Conservation (phyloP, 2,329 filamentous ascomycete species). For the Leptosphaerulina australis region DNA sequence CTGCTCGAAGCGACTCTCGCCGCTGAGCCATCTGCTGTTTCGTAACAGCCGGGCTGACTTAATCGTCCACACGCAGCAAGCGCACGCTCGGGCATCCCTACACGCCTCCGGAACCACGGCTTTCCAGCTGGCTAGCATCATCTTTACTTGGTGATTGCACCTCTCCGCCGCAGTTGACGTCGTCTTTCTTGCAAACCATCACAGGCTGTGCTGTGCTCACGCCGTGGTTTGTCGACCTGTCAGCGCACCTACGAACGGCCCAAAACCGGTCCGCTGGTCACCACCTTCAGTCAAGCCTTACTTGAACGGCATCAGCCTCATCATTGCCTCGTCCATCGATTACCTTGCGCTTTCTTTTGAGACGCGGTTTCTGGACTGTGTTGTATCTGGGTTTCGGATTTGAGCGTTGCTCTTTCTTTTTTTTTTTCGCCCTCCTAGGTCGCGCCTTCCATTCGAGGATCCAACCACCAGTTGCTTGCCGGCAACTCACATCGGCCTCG, state of each 20-base stretch:
- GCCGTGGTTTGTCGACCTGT: constrained; percentile 9
- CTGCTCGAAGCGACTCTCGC: constrained; percentile 28
- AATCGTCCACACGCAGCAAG: constrained; percentile 15
- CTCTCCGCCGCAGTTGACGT: constrained; percentile 7
- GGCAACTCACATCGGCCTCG: constrained; percentile 23
- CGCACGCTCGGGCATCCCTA: constrained; percentile 25
- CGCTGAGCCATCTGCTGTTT: constrained; percentile 28
- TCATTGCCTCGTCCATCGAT: constrained; percentile 16
- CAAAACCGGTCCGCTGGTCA: constrained; percentile 12
- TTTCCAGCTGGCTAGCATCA: constrained; percentile 17
- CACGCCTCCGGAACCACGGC: constrained; percentile 21
- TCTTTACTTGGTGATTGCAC: constrained; percentile 15
- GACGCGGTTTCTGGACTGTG: constrained; percentile 16
- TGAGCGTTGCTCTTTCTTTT: constrained; percentile 25
- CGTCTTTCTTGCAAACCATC: constrained; percentile 7
- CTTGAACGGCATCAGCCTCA: background rate
- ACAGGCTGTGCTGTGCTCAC: constrained; percentile 22
- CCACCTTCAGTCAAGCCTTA: constrained; percentile 8
- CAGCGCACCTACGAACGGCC: constrained; percentile 1
- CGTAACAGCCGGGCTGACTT: constrained; percentile 26
- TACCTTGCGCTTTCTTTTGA: constrained; percentile 11
- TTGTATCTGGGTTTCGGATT: constrained; percentile 23
- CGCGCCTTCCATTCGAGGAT: constrained; percentile 18
- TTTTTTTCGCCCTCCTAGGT: constrained; percentile 7
- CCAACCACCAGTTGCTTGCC: constrained; percentile 15